phyloP scores from a whole-genome alignment of 306 rosid genomes.

The Malus sylvestris region DNA sequence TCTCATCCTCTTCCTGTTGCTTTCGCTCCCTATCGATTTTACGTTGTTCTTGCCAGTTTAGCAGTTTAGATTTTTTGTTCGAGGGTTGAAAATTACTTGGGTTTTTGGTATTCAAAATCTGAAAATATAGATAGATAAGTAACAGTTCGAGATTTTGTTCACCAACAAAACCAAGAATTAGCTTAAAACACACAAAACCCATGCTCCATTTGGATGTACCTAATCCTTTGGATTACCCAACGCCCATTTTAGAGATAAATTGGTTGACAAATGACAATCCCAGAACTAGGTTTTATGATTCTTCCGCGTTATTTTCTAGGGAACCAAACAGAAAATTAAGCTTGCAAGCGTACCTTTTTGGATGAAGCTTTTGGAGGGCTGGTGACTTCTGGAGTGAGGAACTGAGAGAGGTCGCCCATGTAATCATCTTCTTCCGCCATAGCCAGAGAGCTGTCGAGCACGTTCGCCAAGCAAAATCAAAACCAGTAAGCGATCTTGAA shows the following conservation, averaged over 20 bases:
- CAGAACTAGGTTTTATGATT: not conserved
- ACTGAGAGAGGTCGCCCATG: conserved; percentile 74
- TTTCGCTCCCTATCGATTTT: conserved; percentile 56
- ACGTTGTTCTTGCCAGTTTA: conserved; percentile 78
- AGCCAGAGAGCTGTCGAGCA: not conserved
- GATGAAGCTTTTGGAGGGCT: conserved; percentile 30
- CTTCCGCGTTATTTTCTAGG: not conserved
- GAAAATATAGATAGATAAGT: not conserved
- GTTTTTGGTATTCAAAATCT: conserved; percentile 38
- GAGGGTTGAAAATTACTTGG: conserved; percentile 25
- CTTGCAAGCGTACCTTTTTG: conserved; percentile 29
- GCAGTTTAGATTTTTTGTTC: conserved; percentile 39
- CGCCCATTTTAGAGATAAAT: no score
- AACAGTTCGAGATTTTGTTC: not conserved
- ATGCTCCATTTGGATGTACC: not conserved
- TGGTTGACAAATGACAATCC: not conserved
- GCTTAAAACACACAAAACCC: not conserved
- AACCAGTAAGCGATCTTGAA: not conserved
- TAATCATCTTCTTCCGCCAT: conserved; percentile 74
- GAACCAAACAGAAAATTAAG: not conserved
- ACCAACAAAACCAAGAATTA: not conserved
- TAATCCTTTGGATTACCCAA: not conserved
- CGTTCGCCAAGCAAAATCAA: not conserved
- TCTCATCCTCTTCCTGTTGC: conserved; percentile 73
- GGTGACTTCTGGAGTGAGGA: conserved; percentile 43